Evolutionary conservation across 1,284 basidiomycete species (phyloP).

Genomic region (Moniliophthora roreri): DNA sequence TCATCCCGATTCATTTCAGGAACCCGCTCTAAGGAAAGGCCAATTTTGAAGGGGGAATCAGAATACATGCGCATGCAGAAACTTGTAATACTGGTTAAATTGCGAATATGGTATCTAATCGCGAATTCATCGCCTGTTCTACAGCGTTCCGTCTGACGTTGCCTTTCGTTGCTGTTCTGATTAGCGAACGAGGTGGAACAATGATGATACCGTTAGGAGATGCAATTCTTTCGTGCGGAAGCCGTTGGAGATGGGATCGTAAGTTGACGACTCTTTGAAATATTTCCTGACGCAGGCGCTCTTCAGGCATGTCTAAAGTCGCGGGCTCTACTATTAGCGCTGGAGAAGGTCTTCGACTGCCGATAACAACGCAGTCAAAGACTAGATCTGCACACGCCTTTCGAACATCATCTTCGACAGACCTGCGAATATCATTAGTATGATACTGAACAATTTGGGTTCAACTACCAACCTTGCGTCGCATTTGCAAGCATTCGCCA

Average conservation of each 20-base stretch:
- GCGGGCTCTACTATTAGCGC: constrained; percentile 59
- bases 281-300: background rate
- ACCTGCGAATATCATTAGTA: constrained; percentile 28
- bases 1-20: too few relatives aligned
- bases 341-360: constrained; percentile 61
- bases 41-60: too few relatives aligned
- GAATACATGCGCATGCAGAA: too few relatives aligned
- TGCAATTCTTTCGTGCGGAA: constrained; percentile 1
- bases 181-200: background rate
- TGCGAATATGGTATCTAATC: background rate
- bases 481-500: constrained; percentile 23
- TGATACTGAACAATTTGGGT: background rate
- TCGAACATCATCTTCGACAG: constrained; percentile 67
- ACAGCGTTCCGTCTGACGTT: background rate
- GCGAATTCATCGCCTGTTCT: background rate
- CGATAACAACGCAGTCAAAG: constrained; percentile 62
- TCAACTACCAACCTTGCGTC: constrained; percentile 22
- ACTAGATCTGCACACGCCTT: constrained; percentile 53
- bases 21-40: too few relatives aligned
- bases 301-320: background rate
- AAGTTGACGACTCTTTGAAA: background rate
- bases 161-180: constrained; percentile 1
- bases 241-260: background rate
- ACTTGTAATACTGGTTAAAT: too few relatives aligned
- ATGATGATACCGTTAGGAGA: background rate